Base-by-base conservation (phyloP, 805 yeast genomes). In the Wickerhamiella hasegawae region DNA sequence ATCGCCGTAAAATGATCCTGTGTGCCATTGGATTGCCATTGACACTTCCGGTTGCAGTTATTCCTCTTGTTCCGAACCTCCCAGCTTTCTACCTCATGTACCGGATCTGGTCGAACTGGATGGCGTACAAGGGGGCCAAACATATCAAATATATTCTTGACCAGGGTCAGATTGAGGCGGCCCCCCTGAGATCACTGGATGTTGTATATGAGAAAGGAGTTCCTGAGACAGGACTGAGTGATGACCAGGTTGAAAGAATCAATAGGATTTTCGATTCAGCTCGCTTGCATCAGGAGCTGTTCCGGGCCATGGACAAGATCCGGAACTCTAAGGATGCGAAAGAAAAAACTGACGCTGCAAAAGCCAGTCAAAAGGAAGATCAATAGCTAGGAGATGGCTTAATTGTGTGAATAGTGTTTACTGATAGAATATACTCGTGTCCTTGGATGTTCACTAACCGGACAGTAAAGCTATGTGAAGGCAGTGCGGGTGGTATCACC, bases 51-150 rank as follows among this genome's bases (percentile, higher is more conserved):
- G 53, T 85, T 29, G 84, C 82, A 0, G 46, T 83, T 29, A 50
- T 87, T 0, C 97, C 97, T 0, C 63, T 85, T n/a, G 53, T 84
- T 3, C 97, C 97, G 16, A 85, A 85, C 47, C 69, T 85, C 16
- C 97, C 97, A 0, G 94, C 94, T 0, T 78, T 87, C 49, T 87
- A 83, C 48, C 56, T 85, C 29, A 64, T 78, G 3, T 85, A 78
- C 52, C 64, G 97, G 41, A 65, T 78, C 15, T 85, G 83, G 58
- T 82, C 94, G 52, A 82, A 87, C 53, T 65, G 75, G 51, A 78
- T 77, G 46, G 94, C 94, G 0, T 60, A 67, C 41, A 53, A 69
- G 28, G 95, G 95, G 0, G 78, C 81, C 4, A 60, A 65, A 42
- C 90, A 82, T 50, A 56, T 85, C 40, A 57, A 64, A 23, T 67